Percentiles rank a stretch among this genome's conserved stretches.
Conservation (phyloP, 176 grass and related monocot genomes). For the Oryza rufipogon region DNA sequence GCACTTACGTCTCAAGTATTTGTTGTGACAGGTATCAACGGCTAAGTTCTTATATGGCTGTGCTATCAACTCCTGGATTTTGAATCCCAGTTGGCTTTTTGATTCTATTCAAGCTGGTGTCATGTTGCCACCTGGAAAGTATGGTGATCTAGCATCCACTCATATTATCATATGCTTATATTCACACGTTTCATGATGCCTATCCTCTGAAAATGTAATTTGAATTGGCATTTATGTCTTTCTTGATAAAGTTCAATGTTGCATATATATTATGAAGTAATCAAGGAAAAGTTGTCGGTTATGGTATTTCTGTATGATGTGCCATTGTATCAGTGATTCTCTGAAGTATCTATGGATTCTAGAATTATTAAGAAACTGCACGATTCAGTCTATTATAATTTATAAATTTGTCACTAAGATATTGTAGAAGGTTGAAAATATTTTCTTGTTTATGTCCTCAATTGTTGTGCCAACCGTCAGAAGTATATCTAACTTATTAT, state of each 20-base stretch:
- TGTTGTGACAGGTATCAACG: constrained; percentile 69
- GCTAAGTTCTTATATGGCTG: constrained; percentile 90
- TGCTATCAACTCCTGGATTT: constrained; percentile 72
- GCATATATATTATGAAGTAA: constrained; percentile 19
- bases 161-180: background rate
- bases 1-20: constrained; percentile 18
- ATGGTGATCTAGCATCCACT: constrained; percentile 40
- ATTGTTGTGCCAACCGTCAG: constrained; percentile 33
- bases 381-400: constrained; percentile 32
- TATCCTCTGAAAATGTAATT: constrained; percentile 25
- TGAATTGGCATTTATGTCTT: constrained; percentile 5
- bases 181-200: background rate
- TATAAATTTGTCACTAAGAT: constrained; percentile 23
- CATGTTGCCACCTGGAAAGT: constrained; percentile 69
- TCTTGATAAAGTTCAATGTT: constrained; percentile 26
- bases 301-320: constrained; percentile 27
- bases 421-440: background rate
- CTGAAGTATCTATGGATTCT: constrained; percentile 13
- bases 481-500: background rate
- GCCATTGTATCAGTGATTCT: constrained; percentile 12
- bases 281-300: constrained; percentile 6
- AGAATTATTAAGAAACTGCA: constrained; percentile 1
- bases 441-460: constrained; percentile 11
- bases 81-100: constrained; percentile 70
- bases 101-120: constrained; percentile 68